These are phyloP conservation scores for Penicillium expansum DNA, from an alignment of 2,329 filamentous ascomycete species.

Conservation along the genomic window DNA sequence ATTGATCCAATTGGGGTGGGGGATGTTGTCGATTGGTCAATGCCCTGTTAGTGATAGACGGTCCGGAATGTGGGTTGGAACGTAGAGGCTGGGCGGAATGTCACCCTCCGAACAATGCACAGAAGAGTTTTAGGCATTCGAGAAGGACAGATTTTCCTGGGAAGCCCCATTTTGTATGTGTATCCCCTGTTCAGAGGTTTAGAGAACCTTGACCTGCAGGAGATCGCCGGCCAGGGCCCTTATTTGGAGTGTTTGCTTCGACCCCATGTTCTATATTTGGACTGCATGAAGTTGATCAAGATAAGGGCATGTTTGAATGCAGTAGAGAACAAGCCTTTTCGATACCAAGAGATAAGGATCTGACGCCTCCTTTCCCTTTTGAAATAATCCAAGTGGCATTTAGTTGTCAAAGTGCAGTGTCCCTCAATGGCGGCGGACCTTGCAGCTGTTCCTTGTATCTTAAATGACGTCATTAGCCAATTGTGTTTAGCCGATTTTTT, in stretches of 20 bases:
- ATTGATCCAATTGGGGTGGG: slow-evolving; percentile 13
- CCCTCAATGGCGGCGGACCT: neutral
- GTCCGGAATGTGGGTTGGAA: slow-evolving; percentile 29
- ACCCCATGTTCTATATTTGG: slow-evolving; percentile 23
- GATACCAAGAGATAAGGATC: neutral
- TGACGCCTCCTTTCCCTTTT: neutral
- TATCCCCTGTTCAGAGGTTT: neutral
- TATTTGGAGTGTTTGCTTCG: slow-evolving; percentile 6
- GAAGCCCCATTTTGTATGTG: neutral
- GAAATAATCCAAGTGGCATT: neutral
- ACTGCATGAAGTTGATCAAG: slow-evolving; percentile 6
- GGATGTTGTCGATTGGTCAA: slow-evolving; percentile 13
- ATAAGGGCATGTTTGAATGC: slow-evolving; percentile 8
- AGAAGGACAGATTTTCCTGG: slow-evolving; percentile 16
- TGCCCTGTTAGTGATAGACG: slow-evolving; percentile 16
- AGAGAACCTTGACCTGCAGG: slow-evolving; percentile 14
- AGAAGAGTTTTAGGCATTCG: slow-evolving; percentile 24
- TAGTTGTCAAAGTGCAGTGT: neutral
- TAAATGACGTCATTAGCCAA: slow-evolving; percentile 3
- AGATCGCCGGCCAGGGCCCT: slow-evolving; percentile 4
- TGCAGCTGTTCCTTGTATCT: neutral
- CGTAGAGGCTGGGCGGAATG: slow-evolving; percentile 35
- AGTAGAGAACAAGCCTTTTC: neutral
- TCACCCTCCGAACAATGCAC: slow-evolving; percentile 32
- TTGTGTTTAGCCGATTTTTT: neutral